phyloP scores from a whole-genome alignment of 495 filamentous ascomycete genomes.

The Penicillium bovifimosum region DNA sequence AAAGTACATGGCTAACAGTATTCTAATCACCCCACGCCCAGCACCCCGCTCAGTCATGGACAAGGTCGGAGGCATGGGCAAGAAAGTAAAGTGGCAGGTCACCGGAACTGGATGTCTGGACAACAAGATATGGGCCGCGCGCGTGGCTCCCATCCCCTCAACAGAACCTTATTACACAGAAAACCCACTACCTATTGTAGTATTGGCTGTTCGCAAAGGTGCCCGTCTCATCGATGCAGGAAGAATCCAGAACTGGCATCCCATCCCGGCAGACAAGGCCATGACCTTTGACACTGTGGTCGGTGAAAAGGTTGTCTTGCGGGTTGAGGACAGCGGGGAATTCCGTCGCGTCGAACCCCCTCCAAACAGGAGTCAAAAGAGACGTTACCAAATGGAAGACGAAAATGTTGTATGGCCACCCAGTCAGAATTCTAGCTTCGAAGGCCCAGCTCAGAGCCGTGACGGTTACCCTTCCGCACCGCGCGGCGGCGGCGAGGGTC shows the following conservation, averaged over 20 bases:
- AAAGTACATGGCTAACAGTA: slow-evolving; percentile 81
- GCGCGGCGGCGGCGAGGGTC: slow-evolving; percentile 18
- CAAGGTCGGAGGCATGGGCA: slow-evolving; percentile 79
- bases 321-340: slow-evolving; percentile 66
- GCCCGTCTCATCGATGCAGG: slow-evolving; percentile 73
- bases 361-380: slow-evolving; percentile 49
- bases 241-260: slow-evolving; percentile 81
- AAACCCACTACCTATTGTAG: slow-evolving; percentile 65
- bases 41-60: slow-evolving; percentile 62
- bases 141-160: slow-evolving; percentile 64
- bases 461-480: slow-evolving; percentile 16
- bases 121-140: slow-evolving; percentile 80
- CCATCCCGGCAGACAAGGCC: slow-evolving; percentile 58
- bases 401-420: slow-evolving; percentile 25
- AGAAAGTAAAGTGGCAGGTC: slow-evolving; percentile 76
- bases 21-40: slow-evolving; percentile 77
- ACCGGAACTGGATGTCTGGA: slow-evolving; percentile 68
- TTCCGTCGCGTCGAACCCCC: slow-evolving; percentile 24
- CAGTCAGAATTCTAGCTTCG: slow-evolving; percentile 14
- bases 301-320: slow-evolving; percentile 77
- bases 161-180: slow-evolving; percentile 65
- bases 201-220: slow-evolving; percentile 65
- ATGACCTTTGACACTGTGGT: slow-evolving; percentile 74
- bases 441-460: slow-evolving; percentile 9
- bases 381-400: slow-evolving; percentile 34